A percentile compares a stretch with the other conserved stretches of the same genome.
Conservation (phyloP, 441 rosid species). For the Monsonia emarginata region DNA sequence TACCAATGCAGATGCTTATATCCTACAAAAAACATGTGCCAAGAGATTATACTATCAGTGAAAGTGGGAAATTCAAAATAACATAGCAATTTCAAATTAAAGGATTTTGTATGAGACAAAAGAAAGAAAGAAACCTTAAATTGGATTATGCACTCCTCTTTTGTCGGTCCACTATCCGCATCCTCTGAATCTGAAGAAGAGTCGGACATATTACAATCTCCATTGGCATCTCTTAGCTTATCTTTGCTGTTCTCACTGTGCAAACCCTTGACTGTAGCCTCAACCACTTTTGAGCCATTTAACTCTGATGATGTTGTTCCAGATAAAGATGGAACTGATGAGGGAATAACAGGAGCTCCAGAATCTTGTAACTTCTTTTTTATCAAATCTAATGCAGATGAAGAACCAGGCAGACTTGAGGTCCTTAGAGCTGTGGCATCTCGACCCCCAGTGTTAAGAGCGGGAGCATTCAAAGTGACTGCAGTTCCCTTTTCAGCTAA, state of each 20-base stretch:
- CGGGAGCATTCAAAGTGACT: slow-evolving; percentile 62
- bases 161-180: slow-evolving; percentile 76
- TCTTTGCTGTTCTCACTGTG: slow-evolving; percentile 57
- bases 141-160: slow-evolving; percentile 65
- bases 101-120: slow-evolving; percentile 10
- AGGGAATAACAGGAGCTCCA: slow-evolving; percentile 53
- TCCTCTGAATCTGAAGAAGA: slow-evolving; percentile 94
- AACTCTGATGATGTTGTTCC: slow-evolving; percentile 42
- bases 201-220: slow-evolving; percentile 63
- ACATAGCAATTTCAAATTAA: background rate
- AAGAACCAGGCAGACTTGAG: slow-evolving; percentile 38
- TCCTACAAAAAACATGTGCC: background rate
- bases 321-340: slow-evolving; percentile 31
- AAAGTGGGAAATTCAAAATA: background rate
- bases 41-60: background rate
- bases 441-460: slow-evolving; percentile 74
- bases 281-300: slow-evolving; percentile 60
- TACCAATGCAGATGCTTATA: background rate
- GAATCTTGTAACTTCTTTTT: slow-evolving; percentile 89
- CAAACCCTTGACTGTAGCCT: slow-evolving; percentile 45
- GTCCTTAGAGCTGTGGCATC: slow-evolving; percentile 60
- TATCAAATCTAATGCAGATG: slow-evolving; percentile 84
- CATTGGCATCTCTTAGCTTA: slow-evolving; percentile 56
- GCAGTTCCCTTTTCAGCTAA: slow-evolving; percentile 51
- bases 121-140: slow-evolving; percentile 55